Percentiles rank a stretch among this genome's conserved stretches.
Conservation (phyloP, 2,329 filamentous ascomycete genomes). For the Paracoccidioides brasiliensis region DNA sequence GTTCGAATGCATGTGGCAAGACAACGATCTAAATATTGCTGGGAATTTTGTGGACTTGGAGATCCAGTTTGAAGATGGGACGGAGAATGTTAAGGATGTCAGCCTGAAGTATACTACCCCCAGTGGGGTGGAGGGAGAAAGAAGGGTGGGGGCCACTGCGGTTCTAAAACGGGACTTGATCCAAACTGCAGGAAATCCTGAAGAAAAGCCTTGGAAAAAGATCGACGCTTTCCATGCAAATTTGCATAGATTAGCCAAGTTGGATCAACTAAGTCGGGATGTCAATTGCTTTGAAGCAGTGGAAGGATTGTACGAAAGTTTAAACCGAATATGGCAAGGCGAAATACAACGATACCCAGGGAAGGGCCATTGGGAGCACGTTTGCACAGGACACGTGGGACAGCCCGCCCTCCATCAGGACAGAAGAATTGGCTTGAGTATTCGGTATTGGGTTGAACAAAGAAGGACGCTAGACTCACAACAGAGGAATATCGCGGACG, state of each 20-base stretch:
- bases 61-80: constrained; percentile 30
- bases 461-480: constrained; percentile 23
- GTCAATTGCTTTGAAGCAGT: constrained; percentile 36
- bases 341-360: constrained; percentile 24
- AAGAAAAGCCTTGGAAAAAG: constrained; percentile 23
- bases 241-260: constrained; percentile 31
- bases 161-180: constrained; percentile 30
- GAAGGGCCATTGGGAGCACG: constrained; percentile 23
- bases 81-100: constrained; percentile 31
- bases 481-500: constrained; percentile 14
- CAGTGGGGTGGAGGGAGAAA: constrained; percentile 28
- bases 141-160: constrained; percentile 30
- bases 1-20: constrained; percentile 36
- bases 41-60: constrained; percentile 36
- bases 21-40: constrained; percentile 34
- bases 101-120: constrained; percentile 31
- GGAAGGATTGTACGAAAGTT: constrained; percentile 30
- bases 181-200: constrained; percentile 20
- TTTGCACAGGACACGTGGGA: constrained; percentile 31
- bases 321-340: constrained; percentile 32
- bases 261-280: constrained; percentile 32
- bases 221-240: constrained; percentile 31
- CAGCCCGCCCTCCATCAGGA: constrained; percentile 29
- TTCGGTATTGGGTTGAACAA: constrained; percentile 32
- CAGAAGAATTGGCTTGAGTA: constrained; percentile 26